phyloP scores from a whole-genome alignment of 106 monocot genomes.

The Iris macrosiphon region DNA sequence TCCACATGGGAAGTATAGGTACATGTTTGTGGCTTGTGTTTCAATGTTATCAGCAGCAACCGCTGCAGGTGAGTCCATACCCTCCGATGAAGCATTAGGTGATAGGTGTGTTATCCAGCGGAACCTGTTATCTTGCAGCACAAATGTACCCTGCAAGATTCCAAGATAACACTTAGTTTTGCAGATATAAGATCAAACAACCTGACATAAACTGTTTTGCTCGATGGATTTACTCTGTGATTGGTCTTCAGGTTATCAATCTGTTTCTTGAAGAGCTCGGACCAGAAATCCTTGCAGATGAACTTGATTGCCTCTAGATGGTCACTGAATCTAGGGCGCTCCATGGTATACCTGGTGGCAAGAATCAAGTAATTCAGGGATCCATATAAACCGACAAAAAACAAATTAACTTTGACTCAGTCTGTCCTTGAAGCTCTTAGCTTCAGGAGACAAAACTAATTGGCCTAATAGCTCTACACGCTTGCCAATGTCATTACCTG shows the following conservation, averaged over 20 bases:
- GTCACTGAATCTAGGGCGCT: conserved; percentile 83
- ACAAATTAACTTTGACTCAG: too few relatives aligned
- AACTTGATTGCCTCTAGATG: conserved; percentile 98
- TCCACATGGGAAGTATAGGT: conserved; percentile 91
- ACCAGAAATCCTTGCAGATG: conserved; percentile 98
- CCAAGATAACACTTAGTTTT: neutral
- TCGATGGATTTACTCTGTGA: conserved; percentile 51
- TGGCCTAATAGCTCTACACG: too few relatives aligned
- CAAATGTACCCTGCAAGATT: conserved; percentile 74
- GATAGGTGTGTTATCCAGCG: conserved; percentile 87
- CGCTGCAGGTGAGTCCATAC: conserved; percentile 13
- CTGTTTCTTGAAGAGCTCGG: conserved; percentile 94
- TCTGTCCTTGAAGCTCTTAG: too few relatives aligned
- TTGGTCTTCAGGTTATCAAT: conserved; percentile 98
- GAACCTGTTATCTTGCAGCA: conserved; percentile 93
- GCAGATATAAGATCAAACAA: neutral
- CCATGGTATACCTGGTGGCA: conserved; percentile 87
- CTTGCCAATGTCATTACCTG: too few relatives aligned
- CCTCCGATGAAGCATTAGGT: conserved; percentile 41
- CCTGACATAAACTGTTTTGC: neutral
- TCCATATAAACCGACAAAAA: too few relatives aligned
- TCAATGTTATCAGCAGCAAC: conserved; percentile 29
- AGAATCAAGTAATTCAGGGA: neutral
- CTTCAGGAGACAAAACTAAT: too few relatives aligned
- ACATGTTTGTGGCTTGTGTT: conserved; percentile 70